Evolutionary conservation across 306 rosid genomes (phyloP).

Genomic region (Acacia crassicarpa): DNA sequence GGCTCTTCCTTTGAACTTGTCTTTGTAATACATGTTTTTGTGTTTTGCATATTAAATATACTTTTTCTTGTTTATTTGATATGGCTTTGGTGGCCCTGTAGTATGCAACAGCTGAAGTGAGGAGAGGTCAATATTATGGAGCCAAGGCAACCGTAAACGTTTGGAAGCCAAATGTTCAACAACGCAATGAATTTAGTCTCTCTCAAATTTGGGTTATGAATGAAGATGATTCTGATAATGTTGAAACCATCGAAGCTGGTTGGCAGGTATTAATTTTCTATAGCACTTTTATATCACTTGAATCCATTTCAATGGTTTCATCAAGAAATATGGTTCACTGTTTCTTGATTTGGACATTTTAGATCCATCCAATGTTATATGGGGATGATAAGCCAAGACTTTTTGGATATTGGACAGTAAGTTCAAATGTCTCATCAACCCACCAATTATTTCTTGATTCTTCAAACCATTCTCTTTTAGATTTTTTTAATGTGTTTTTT

Average conservation of each 20-base stretch:
- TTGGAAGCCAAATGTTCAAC: not conserved
- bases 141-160: not conserved
- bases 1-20: too few relatives aligned
- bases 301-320: too few relatives aligned
- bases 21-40: not conserved
- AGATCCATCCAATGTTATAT: constrained; percentile 54
- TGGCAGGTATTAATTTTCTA: not conserved
- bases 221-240: too few relatives aligned
- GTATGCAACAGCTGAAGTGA: not conserved
- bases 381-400: constrained; percentile 52
- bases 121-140: not conserved
- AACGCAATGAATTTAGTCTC: not conserved
- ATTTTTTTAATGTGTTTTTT: not conserved
- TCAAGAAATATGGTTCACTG: too few relatives aligned
- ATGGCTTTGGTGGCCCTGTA: not conserved
- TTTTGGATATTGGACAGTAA: constrained; percentile 22
- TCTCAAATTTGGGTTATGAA: too few relatives aligned
- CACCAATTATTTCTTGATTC: not conserved
- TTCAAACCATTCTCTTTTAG: not conserved
- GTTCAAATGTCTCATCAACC: constrained; percentile 13
- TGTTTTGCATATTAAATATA: not conserved
- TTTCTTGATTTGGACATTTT: not conserved
- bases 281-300: too few relatives aligned
- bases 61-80: too few relatives aligned
- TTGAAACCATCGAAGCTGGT: not conserved